A percentile compares a stretch with the other conserved stretches of the same genome.
Conservation (phyloP, 306 rosid genomes). For the Oemleria cerasiformis region DNA sequence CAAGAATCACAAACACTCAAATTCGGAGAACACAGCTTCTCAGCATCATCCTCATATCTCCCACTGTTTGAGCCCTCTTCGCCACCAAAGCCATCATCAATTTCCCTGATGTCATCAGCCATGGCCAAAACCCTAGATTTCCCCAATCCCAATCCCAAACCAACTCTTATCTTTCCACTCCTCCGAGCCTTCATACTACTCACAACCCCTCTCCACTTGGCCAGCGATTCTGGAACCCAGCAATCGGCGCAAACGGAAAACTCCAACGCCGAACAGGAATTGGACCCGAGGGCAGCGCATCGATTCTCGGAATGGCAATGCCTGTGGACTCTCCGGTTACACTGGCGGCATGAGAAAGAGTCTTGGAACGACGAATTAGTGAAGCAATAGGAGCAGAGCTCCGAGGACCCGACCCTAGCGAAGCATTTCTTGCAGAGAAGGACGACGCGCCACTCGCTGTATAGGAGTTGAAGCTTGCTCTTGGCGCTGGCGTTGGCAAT, state of each 20-base stretch:
- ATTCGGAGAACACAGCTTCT: background rate
- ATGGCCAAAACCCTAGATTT: constrained; percentile 39
- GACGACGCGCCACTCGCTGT: constrained; percentile 82
- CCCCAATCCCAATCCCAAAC: constrained; percentile 26
- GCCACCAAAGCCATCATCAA: constrained; percentile 35
- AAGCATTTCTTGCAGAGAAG: constrained; percentile 69
- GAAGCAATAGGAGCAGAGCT: constrained; percentile 73
- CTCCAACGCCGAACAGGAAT: constrained; percentile 33
- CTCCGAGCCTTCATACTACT: constrained; percentile 17
- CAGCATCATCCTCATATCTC: constrained; percentile 26
- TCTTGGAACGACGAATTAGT: constrained; percentile 20
- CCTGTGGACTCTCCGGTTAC: constrained; percentile 52
- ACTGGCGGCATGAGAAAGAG: constrained; percentile 39
- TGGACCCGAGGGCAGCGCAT: constrained; percentile 46
- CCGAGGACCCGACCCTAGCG: constrained; percentile 45
- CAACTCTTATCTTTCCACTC: constrained; percentile 22
- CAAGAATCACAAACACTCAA: constrained; percentile 30
- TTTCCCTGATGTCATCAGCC: constrained; percentile 21
- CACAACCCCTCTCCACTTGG: constrained; percentile 30
- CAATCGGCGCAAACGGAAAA: constrained; percentile 63
- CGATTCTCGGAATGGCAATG: constrained; percentile 40
- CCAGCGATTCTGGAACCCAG: constrained; percentile 62
- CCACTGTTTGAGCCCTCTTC: constrained; percentile 32
- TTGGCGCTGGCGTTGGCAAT: constrained; percentile 49
- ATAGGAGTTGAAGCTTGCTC: constrained; percentile 50